Evolutionary conservation across 2,329 filamentous ascomycete species (phyloP).

Genomic region (Pestalotiopsis sp.): DNA sequence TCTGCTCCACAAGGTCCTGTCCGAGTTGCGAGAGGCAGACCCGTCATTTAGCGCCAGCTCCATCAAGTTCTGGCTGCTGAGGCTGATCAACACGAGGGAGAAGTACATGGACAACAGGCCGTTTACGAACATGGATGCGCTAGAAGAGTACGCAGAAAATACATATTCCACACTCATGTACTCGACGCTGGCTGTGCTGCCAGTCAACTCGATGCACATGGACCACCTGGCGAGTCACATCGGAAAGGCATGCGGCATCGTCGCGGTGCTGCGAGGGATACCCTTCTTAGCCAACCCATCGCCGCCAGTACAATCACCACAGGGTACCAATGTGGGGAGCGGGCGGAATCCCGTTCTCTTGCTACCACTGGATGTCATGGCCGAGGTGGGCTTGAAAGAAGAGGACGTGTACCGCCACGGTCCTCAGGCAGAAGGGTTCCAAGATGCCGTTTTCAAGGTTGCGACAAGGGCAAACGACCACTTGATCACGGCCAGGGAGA

Average conservation of each 20-base stretch:
- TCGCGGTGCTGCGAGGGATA: constrained; percentile 81
- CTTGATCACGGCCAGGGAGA: constrained; percentile 87
- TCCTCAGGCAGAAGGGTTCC: constrained; percentile 73
- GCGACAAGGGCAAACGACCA: constrained; percentile 95
- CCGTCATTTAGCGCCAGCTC: constrained; percentile 44
- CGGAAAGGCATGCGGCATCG: constrained; percentile 89
- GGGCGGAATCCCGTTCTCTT: constrained; percentile 59
- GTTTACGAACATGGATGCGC: constrained; percentile 67
- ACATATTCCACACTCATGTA: constrained; percentile 95
- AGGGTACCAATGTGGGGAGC: constrained; percentile 35
- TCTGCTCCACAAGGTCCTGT: constrained; percentile 72
- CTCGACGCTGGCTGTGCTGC: constrained; percentile 76
- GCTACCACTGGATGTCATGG: constrained; percentile 88
- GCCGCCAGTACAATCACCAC: constrained; percentile 45
- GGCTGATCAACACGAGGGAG: constrained; percentile 79
- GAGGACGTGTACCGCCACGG: constrained; percentile 87
- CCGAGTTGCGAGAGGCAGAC: constrained; percentile 51
- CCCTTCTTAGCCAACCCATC: constrained; percentile 83
- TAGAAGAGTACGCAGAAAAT: constrained; percentile 90
- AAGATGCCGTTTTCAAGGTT: constrained; percentile 88
- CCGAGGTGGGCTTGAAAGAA: constrained; percentile 75
- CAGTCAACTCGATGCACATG: constrained; percentile 77
- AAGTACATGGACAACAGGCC: constrained; percentile 82
- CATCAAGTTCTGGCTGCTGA: constrained; percentile 71
- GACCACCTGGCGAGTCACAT: constrained; percentile 95